A percentile compares a stretch with the other conserved stretches of the same genome.
These are phyloP conservation scores for Chaetomiaceae sp. DNA, from an alignment of 2,329 filamentous ascomycete genomes.

Conservation along the genomic window DNA sequence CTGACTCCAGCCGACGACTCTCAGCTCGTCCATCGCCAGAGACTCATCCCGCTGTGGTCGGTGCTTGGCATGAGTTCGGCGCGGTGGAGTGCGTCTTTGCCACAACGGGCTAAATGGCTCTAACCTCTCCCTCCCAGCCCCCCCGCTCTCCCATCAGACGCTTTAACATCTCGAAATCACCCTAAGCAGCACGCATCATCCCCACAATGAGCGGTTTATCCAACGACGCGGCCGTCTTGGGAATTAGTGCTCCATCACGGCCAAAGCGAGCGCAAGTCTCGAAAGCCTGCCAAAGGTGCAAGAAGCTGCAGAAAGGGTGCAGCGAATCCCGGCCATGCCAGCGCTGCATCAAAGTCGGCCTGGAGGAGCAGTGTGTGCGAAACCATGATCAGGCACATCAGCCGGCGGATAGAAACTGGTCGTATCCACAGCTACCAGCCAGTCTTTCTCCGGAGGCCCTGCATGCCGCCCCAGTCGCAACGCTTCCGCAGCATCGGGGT, in stretches of 20 bases:
- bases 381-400: neutral
- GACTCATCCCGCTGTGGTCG: no score
- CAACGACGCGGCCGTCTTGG: neutral
- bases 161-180: neutral
- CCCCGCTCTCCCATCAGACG: neutral
- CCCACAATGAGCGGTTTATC: neutral
- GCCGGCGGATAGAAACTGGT: neutral
- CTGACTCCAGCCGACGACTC: no score
- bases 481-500: neutral
- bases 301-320: constrained; percentile 40
- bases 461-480: neutral
- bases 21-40: no score
- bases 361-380: constrained; percentile 35
- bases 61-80: no score
- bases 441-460: constrained; percentile 2
- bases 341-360: constrained; percentile 40
- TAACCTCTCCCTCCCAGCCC: neutral
- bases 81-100: neutral
- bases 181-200: neutral
- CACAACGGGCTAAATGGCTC: neutral
- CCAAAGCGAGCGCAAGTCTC: constrained; percentile 35
- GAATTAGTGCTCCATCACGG: neutral
- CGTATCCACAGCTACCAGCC: constrained; percentile 2
- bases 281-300: constrained; percentile 41
- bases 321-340: constrained; percentile 43